A percentile compares a stretch with the other conserved stretches of the same genome.
phyloP scores from a whole-genome alignment of 108 stramenopile genomes.

The Skeletonema tropicum region DNA sequence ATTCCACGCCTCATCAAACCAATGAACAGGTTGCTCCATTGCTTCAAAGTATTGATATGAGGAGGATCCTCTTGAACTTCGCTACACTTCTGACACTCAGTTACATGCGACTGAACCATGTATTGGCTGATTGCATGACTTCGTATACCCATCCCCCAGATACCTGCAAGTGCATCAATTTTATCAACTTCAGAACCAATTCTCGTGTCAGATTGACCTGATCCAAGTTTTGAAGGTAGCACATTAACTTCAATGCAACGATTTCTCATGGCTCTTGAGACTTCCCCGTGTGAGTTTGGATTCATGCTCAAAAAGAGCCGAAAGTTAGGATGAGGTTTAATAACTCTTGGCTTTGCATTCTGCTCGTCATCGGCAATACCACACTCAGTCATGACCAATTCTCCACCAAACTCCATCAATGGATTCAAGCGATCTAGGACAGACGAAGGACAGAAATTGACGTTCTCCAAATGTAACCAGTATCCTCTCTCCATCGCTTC shows the following conservation, averaged over 20 bases:
- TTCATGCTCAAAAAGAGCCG: constrained; percentile 95
- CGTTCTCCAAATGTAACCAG: constrained; percentile 96
- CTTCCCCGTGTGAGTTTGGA: constrained; percentile 84
- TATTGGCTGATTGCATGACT: constrained; percentile 26
- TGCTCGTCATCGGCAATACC: constrained; percentile 61
- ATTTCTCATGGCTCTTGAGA: constrained; percentile 99
- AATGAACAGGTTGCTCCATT: constrained; percentile 42
- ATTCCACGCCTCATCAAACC: constrained; percentile 49
- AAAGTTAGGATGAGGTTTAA: constrained; percentile 94
- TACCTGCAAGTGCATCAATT: constrained; percentile 39
- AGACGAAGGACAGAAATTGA: constrained; percentile 93
- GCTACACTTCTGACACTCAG: constrained; percentile 30
- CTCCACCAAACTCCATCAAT: constrained; percentile 93
- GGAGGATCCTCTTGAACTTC: constrained; percentile 38
- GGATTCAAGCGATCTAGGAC: constrained; percentile 98
- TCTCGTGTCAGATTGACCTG: neutral
- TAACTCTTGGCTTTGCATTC: constrained; percentile 57
- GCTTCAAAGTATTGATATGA: constrained; percentile 44
- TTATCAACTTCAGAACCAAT: constrained; percentile 19
- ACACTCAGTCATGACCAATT: constrained; percentile 92
- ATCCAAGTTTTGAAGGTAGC: constrained; percentile 29
- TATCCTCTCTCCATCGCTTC: constrained; percentile 90
- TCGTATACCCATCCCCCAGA: constrained; percentile 39
- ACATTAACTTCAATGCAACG: constrained; percentile 95
- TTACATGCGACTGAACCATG: constrained; percentile 36